phyloP scores from a whole-genome alignment of 164 flowering plant genomes.

The Houttuynia cordata region DNA sequence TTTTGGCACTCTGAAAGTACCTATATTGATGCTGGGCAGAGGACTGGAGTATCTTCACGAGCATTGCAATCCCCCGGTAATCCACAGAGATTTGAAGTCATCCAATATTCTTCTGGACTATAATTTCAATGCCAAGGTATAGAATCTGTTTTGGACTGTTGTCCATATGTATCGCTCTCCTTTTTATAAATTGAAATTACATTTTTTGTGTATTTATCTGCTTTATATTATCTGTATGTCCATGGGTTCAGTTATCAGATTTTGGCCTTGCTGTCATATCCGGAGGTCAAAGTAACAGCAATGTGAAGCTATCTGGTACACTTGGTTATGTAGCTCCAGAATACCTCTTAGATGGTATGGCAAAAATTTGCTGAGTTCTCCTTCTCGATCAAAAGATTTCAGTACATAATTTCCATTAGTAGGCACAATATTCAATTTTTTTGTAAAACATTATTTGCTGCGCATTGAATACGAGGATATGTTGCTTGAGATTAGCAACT shows the following conservation, averaged over 20 bases:
- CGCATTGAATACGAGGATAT: not conserved
- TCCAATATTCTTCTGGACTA: constrained; percentile 90
- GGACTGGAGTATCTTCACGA: constrained; percentile 93
- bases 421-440: not conserved
- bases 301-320: constrained; percentile 77
- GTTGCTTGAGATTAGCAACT: not conserved
- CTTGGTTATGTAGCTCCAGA: constrained; percentile 95
- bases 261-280: constrained; percentile 76
- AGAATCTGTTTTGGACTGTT: not conserved
- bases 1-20: constrained; percentile 2
- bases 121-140: constrained; percentile 86
- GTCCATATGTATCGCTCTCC: not conserved
- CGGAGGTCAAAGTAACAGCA: constrained; percentile 49
- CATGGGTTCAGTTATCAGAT: constrained; percentile 61
- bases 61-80: constrained; percentile 77
- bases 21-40: constrained; percentile 32
- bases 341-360: constrained; percentile 83
- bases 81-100: constrained; percentile 96
- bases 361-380: not conserved
- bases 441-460: not conserved
- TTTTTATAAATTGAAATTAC: not conserved
- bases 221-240: not conserved
- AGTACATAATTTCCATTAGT: too few species aligned
- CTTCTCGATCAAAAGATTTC: not conserved
- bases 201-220: not conserved